phyloP scores from a whole-genome alignment of 2,329 filamentous ascomycete species.

The Monilinia aucupariae region DNA sequence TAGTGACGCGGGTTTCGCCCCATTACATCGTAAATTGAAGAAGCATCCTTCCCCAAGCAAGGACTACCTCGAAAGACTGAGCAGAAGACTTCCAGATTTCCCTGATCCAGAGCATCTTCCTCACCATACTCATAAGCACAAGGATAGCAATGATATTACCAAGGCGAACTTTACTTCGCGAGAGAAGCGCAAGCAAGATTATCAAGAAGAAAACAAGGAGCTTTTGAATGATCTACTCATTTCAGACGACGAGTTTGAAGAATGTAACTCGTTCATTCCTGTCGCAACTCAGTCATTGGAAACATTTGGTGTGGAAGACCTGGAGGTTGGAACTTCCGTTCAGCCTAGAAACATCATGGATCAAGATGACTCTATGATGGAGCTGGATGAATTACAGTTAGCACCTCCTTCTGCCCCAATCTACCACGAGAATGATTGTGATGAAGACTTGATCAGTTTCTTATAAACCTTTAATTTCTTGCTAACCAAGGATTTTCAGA shows the following conservation, averaged over 20 bases:
- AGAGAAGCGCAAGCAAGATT: background rate
- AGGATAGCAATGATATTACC: constrained; percentile 10
- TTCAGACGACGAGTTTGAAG: background rate
- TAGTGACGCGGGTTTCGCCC: constrained; percentile 1
- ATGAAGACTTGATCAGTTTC: background rate
- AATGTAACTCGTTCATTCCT: background rate
- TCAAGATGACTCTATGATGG: constrained; percentile 22
- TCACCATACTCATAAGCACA: background rate
- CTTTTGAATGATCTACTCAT: constrained; percentile 1
- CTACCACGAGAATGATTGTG: background rate
- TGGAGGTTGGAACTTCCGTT: constrained; percentile 6
- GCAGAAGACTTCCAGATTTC: constrained; percentile 14
- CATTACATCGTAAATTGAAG: constrained; percentile 18
- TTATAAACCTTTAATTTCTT: background rate
- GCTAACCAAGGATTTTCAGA: constrained; percentile 4
- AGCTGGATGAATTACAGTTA: constrained; percentile 29
- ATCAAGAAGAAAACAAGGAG: constrained; percentile 7
- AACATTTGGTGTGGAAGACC: constrained; percentile 6
- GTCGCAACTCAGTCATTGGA: background rate
- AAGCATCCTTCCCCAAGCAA: constrained; percentile 31
- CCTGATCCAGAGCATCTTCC: background rate
- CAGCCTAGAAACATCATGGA: constrained; percentile 16
- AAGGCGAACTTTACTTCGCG: background rate
- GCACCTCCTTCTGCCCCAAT: background rate
- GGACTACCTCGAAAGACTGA: constrained; percentile 25